Conservation (phyloP, 768 basidiomycete genomes). For the Calvatia gigantea region DNA sequence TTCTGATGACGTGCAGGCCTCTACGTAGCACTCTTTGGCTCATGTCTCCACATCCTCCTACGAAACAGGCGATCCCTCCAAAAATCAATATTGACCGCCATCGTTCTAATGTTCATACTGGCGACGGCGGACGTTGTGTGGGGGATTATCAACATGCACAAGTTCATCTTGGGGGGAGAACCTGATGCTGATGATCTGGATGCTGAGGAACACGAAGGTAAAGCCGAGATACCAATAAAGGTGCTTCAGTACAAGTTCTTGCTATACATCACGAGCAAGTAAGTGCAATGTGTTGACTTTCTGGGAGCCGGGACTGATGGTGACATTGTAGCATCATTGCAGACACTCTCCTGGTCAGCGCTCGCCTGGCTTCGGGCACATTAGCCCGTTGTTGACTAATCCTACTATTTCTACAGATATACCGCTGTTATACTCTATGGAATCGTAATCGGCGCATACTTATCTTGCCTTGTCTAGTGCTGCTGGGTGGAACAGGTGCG, state of each 20-base stretch:
- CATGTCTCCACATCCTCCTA: constrained; percentile 17
- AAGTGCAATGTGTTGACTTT: constrained; percentile 9
- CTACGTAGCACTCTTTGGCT: constrained; percentile 10
- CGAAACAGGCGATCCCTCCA: constrained; percentile 21
- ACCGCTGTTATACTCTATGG: constrained; percentile 30
- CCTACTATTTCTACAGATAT: constrained; percentile 26
- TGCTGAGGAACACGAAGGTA: not conserved
- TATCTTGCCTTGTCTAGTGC: constrained; percentile 21
- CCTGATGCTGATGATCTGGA: not conserved
- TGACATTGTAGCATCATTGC: constrained; percentile 22
- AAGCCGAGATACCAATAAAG: constrained; percentile 20
- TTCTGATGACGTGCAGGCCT: not conserved
- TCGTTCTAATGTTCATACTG: constrained; percentile 24
- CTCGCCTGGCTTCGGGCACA: not conserved
- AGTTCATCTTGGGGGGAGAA: constrained; percentile 22
- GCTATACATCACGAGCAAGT: constrained; percentile 31
- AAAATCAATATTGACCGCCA: constrained; percentile 23
- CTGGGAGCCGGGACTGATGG: not conserved
- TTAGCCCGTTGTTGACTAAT: not conserved
- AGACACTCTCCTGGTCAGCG: constrained; percentile 26
- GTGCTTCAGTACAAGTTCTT: constrained; percentile 26
- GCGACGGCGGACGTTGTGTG: constrained; percentile 27
- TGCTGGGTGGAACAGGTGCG: constrained; percentile 25
- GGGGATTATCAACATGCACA: constrained; percentile 26
- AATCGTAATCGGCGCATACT: constrained; percentile 26